Base-by-base conservation (phyloP, 2,329 filamentous ascomycete species). In the Cladophialophora chaetospira region DNA sequence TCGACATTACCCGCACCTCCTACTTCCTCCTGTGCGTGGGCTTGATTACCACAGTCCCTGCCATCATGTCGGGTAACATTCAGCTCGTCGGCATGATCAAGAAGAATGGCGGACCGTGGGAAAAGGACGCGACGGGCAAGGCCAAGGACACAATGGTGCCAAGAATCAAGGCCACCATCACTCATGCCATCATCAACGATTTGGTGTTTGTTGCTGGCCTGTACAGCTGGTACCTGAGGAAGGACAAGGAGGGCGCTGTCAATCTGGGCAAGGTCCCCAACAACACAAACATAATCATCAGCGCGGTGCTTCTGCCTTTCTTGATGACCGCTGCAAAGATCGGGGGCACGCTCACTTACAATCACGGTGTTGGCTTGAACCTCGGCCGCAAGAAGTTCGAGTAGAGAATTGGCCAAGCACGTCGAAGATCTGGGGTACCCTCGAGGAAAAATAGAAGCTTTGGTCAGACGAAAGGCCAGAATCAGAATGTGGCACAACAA, bases 81-180 rank as follows among this genome's bases (percentile, higher is more conserved):
- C 63, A 66, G 35, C 55, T 66, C 45, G 54, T 63, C 13, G 62
- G 63, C 28, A 60, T 66, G 64, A 66, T 66, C 63, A 61, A 57
- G 44, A 65, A 66, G 61, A 66, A 66, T 54, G 63, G 63, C 19
- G 64, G 64, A 1, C 63, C 63, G 2, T 66, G 63, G 63, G 64
- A 66, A 47, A 65, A 65, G 40, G 64, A 65, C 45, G 57, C 55
- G 19, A 26, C 44, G 8, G 64, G 64, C 35, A 66, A 66, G 33
- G 48, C 53, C 36, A 66, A 66, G 58, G 53, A 15, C 55, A 65
- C 64, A 13, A 66, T 66, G 61, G 63, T 65, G 31, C 64, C 63
- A 4, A 53, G 63, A 3, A 65, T 66, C 59, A 66, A 66, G 56
- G 60, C 63, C 21, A 49, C 55, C 43, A 65, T 66, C 50, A 63